Evolutionary conservation across 1,284 basidiomycete genomes (phyloP), one percentile per base, ranked within the genome.

Genomic region (Sanghuangporus sanghuang): DNA sequence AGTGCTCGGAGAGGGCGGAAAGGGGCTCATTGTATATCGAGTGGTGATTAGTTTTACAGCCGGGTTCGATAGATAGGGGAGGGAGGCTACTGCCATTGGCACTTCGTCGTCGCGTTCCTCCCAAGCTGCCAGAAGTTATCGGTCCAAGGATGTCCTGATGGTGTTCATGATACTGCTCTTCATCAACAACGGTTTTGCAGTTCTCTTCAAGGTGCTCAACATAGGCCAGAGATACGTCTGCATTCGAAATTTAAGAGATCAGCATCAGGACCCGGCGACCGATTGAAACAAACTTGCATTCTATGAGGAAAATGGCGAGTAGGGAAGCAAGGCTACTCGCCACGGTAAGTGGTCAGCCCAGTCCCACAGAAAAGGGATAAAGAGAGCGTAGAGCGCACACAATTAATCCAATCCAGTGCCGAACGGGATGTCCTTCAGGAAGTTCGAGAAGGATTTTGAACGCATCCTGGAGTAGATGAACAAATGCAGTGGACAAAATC

Each of bases 401-500:
- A 39, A 92, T 85, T 6, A 87, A 73, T 3, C 90, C 90, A 0
- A 85, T 82, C 78, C 84, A 82, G 27, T 81, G 18, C 88, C 70
- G 2, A 74, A 73, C 67, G 79, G 87, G 44, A n/a, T n/a, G 44
- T 18, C 16, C 21, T 72, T 70, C 70, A 62, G 77, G 77, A 0
- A 78, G 78, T 62, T 79, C 75, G 56, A 77, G 76, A 8, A 92
- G 76, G 1, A 82, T 79, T 60, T 81, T 79, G 70, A 90, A 92
- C 0, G 89, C 84, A 64, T 92, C 90, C 67, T 89, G 87, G 8
- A 92, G 77, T 8, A 92, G 77, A 71, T 92, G 90, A 18, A 87
- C 85, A 68, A 92, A 92, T 0, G 89, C 89, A 0, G 90, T 92
- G 2, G 90, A 85, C 6, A 92, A 73, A 46, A 92, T 92, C 18